phyloP scores from a whole-genome alignment of 2,329 filamentous ascomycete genomes.

The Fusarium heterosporum region DNA sequence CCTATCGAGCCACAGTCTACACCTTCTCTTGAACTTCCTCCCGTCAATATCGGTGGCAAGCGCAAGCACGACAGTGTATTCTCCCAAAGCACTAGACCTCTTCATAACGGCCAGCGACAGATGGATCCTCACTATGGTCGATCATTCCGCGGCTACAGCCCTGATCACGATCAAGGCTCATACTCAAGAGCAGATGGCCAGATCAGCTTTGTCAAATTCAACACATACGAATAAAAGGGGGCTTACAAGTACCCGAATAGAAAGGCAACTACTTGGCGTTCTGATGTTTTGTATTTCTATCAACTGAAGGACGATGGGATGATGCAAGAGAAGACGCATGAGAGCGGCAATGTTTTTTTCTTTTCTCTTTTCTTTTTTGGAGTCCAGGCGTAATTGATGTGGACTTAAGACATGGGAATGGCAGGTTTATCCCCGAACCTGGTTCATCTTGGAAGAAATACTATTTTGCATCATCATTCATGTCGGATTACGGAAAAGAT shows the following conservation, averaged over 20 bases:
- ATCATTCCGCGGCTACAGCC: constrained; percentile 40
- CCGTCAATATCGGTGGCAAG: constrained; percentile 50
- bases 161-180: constrained; percentile 49
- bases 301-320: constrained; percentile 22
- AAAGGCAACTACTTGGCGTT: constrained; percentile 39
- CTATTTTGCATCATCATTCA: constrained; percentile 16
- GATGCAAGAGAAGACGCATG: constrained; percentile 38
- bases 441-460: constrained; percentile 26
- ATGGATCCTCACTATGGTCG: constrained; percentile 49
- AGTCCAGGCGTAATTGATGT: constrained; percentile 43
- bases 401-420: constrained; percentile 13
- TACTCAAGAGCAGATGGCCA: constrained; percentile 54
- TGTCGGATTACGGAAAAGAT: constrained; percentile 18
- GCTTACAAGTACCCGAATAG: constrained; percentile 17
- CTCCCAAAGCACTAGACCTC: constrained; percentile 47
- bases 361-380: too few species aligned
- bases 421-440: constrained; percentile 12
- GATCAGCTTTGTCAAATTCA: constrained; percentile 49
- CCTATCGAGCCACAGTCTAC: constrained; percentile 53
- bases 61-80: constrained; percentile 55
- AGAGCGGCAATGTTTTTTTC: constrained; percentile 37
- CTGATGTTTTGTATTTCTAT: constrained; percentile 45
- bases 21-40: constrained; percentile 44
- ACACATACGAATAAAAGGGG: constrained; percentile 44
- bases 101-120: constrained; percentile 55